A percentile compares a stretch with the other conserved stretches of the same genome.
These are phyloP conservation scores for Kregervanrija pseudodelftensis DNA, from an alignment of 805 yeast genomes.

Conservation along the genomic window DNA sequence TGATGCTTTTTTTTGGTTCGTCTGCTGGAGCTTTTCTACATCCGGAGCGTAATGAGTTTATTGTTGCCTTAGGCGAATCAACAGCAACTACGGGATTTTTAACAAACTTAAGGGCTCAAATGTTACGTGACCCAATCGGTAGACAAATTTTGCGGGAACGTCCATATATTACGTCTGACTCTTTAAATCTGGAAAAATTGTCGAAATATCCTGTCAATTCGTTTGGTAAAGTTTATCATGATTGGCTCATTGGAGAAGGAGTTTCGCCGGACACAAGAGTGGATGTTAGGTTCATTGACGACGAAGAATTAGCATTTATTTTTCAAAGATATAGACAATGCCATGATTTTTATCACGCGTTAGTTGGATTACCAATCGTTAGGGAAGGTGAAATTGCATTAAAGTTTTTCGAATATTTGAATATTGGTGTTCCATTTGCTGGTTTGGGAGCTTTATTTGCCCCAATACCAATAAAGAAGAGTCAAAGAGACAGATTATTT, in stretches of 20 bases:
- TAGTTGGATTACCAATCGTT: slow-evolving; percentile 82
- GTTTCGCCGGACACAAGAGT: slow-evolving; percentile 92
- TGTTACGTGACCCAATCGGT: slow-evolving; percentile 74
- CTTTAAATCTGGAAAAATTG: slow-evolving; percentile 58
- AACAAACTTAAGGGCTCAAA: slow-evolving; percentile 51
- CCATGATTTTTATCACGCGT: slow-evolving; percentile 93
- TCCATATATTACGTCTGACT: slow-evolving; percentile 74
- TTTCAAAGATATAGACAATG: slow-evolving; percentile 92
- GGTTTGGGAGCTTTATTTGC: slow-evolving; percentile 89
- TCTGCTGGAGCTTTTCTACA: slow-evolving; percentile 72
- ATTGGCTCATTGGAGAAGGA: slow-evolving; percentile 80
- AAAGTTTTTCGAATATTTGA: slow-evolving; percentile 86
- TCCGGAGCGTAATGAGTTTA: slow-evolving; percentile 69
- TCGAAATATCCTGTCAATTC: slow-evolving; percentile 57
- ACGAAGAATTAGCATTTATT: slow-evolving; percentile 87
- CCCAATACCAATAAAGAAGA: slow-evolving; percentile 60
- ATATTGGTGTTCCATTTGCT: slow-evolving; percentile 92
- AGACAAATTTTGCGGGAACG: slow-evolving; percentile 68
- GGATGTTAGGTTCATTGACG: slow-evolving; percentile 79
- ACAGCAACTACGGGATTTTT: slow-evolving; percentile 73
- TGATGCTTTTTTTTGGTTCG: slow-evolving; percentile 59
- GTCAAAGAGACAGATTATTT: slow-evolving; percentile 56
- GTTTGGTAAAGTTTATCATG: slow-evolving; percentile 70
- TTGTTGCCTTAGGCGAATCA: slow-evolving; percentile 83
- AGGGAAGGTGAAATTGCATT: slow-evolving; percentile 96